phyloP scores from a whole-genome alignment of 2,329 filamentous ascomycete species.

The Trichoderma aggressivum region DNA sequence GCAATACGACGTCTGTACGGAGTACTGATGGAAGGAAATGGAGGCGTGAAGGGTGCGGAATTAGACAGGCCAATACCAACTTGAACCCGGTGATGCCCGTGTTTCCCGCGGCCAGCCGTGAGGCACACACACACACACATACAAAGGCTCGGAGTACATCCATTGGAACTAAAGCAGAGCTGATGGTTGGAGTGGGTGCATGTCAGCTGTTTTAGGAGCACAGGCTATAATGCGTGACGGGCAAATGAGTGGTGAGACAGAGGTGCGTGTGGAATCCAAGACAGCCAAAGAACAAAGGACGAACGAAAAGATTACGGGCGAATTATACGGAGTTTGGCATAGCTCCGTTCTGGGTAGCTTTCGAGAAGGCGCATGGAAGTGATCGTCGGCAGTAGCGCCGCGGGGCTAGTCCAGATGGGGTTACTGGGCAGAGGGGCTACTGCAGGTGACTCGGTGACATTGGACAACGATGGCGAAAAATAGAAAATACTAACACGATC shows the following conservation, averaged over 20 bases:
- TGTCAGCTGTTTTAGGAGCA: not conserved
- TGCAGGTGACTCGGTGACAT: not conserved
- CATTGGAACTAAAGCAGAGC: not conserved
- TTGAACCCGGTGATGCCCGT: not conserved
- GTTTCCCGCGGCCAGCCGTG: not conserved
- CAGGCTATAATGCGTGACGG: not conserved
- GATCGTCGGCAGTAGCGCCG: conserved; percentile 9
- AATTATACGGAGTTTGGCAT: conserved; percentile 2
- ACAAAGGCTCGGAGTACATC: not conserved
- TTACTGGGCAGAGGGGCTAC: not conserved
- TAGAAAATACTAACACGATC: not conserved
- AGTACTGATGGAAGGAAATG: not conserved
- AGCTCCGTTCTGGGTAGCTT: conserved; percentile 17
- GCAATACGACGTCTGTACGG: not conserved
- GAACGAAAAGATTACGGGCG: not conserved
- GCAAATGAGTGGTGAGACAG: not conserved
- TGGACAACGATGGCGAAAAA: not conserved
- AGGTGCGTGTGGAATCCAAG: not conserved
- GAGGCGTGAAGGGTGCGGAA: not conserved
- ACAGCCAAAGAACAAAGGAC: not conserved
- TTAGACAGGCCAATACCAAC: not conserved
- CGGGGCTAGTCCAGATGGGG: not conserved
- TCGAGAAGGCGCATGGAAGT: conserved; percentile 19
- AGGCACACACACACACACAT: not conserved
- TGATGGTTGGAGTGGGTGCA: not conserved